Evolutionary conservation across 768 basidiomycete species (phyloP), one percentile per base, ranked within the genome.

Genomic region (Lepiota venenata): DNA sequence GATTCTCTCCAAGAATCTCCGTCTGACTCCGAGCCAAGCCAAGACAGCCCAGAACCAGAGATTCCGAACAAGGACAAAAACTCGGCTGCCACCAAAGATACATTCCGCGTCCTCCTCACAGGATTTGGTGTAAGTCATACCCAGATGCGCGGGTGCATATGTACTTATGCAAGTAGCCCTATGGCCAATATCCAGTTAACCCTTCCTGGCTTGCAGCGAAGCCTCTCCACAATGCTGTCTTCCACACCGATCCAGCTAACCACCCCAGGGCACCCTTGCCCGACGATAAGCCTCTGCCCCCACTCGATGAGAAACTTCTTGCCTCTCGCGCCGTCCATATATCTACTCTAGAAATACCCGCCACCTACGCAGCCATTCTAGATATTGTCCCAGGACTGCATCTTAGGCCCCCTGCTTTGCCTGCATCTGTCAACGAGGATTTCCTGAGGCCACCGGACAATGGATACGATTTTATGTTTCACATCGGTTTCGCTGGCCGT

Each of bases 151-250:
- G 36, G 42, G 60, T 61, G 65, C 48, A 64, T 64, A 27, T 48
- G 38, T 43, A 29, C 49, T 47, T 45, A 56, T 43, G 58, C 62
- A 57, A 47, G 57, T 62, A 84, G 81, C 83, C 85, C 22, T 84
- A 83, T 65, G 66, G 73, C 47, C 76, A 79, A 16, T 79, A 78
- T 60, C 61, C 70, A 47, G 74, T 75, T 52, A 88, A 88, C 61
- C 87, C 87, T 2, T 88, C 87, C 18, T 88, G 87, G 87, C 73
- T 84, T 6, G 85, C 86, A 32, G 85, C 84, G 10, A 71, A 78
- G 56, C 74, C 81, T 9, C 72, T 89, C 18, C 82, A 87, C 61
- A 80, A 87, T 64, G 69, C 72, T 39, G 60, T 80, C 54, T 67
- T 87, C 8, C 68, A 64, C 21, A 68, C 74, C 22, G 74, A 80